Percentiles rank a stretch among this genome's conserved stretches.
phyloP scores from a whole-genome alignment of 2,329 filamentous ascomycete genomes.

The Sclerotinia glacialis region DNA sequence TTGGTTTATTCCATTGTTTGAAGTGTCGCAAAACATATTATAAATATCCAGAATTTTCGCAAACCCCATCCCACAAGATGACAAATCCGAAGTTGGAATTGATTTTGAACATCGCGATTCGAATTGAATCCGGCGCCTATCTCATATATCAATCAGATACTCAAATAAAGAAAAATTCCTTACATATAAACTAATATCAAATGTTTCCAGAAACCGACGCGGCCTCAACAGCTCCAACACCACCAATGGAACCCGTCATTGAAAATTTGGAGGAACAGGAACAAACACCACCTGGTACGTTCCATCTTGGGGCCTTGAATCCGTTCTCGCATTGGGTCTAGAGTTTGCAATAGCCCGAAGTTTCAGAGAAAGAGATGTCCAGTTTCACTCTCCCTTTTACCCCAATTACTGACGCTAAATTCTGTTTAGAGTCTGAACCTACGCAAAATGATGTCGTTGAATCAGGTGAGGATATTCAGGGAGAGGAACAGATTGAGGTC shows the following conservation, averaged over 20 bases:
- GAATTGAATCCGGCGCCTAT: neutral
- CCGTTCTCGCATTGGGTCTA: constrained; percentile 6
- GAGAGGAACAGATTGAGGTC: neutral
- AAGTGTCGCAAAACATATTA: neutral
- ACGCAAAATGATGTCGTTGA: neutral
- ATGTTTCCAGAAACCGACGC: neutral
- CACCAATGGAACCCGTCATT: neutral
- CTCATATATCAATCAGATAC: neutral
- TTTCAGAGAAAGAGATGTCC: constrained; percentile 5
- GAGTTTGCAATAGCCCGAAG: neutral
- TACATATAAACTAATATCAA: neutral
- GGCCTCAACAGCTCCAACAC: neutral
- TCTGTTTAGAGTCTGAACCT: neutral
- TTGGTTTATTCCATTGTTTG: neutral
- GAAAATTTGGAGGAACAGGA: constrained; percentile 3
- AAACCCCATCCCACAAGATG: neutral
- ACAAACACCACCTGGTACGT: constrained; percentile 12
- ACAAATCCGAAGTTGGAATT: neutral
- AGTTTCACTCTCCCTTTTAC: neutral
- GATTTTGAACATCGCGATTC: neutral
- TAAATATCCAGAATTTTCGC: neutral
- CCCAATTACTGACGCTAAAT: constrained; percentile 9
- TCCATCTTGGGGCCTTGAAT: constrained; percentile 8
- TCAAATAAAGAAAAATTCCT: neutral
- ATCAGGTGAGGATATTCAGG: neutral